These are phyloP conservation scores for Emydomyces testavorans DNA, from an alignment of 2,329 filamentous ascomycete genomes.

Conservation along the genomic window DNA sequence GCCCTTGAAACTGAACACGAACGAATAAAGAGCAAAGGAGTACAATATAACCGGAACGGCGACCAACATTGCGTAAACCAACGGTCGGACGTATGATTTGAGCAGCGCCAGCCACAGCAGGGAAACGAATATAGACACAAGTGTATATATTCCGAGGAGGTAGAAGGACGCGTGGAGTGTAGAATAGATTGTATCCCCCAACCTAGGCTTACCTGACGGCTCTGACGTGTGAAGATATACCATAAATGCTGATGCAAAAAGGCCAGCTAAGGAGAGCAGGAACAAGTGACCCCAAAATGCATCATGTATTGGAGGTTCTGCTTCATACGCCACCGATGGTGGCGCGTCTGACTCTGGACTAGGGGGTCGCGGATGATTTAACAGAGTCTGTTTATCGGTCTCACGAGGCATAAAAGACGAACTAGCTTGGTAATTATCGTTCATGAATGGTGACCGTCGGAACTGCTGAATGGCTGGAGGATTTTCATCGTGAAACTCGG, in stretches of 20 bases:
- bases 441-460: constrained; percentile 34
- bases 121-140: constrained; percentile 80
- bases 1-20: constrained; percentile 79
- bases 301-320: constrained; percentile 70
- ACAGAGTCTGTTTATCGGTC: constrained; percentile 40
- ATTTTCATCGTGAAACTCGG: constrained; percentile 37
- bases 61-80: constrained; percentile 69
- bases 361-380: constrained; percentile 36
- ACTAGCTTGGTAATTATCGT: constrained; percentile 29
- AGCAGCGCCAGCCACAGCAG: constrained; percentile 82
- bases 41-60: constrained; percentile 77
- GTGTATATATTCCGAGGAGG: constrained; percentile 78
- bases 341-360: constrained; percentile 46
- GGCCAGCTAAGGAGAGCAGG: constrained; percentile 67
- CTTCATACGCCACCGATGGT: constrained; percentile 46
- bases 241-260: constrained; percentile 79
- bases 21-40: constrained; percentile 81
- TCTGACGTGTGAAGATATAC: constrained; percentile 79
- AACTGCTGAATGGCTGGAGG: constrained; percentile 48
- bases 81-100: constrained; percentile 72
- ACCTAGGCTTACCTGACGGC: constrained; percentile 49
- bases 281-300: constrained; percentile 87
- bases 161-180: constrained; percentile 77
- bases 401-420: constrained; percentile 40
- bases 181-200: constrained; percentile 91